Percentiles rank a stretch among this genome's conserved stretches.
phyloP scores from a whole-genome alignment of 306 rosid species.

The Sicyos baderoa region DNA sequence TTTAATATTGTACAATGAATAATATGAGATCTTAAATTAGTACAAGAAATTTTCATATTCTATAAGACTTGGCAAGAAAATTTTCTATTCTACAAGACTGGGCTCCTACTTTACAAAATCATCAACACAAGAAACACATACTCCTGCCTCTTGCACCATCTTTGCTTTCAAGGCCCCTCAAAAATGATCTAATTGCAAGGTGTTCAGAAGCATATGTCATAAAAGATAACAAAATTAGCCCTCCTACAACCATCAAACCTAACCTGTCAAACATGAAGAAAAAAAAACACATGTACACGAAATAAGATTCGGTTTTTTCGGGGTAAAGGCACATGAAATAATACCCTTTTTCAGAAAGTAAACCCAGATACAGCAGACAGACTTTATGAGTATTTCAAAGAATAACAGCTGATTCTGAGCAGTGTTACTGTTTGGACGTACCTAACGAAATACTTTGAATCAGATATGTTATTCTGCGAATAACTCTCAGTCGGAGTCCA shows the following conservation, averaged over 20 bases:
- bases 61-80: background rate
- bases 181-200: slow-evolving; percentile 72
- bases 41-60: slow-evolving; percentile 8
- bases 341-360: too few relatives aligned
- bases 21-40: background rate
- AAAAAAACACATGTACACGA: background rate
- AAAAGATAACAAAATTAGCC: slow-evolving; percentile 73
- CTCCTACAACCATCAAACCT: slow-evolving; percentile 87
- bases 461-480: too few relatives aligned
- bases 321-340: background rate
- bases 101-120: slow-evolving; percentile 9
- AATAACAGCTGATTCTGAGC: background rate
- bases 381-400: slow-evolving; percentile 1
- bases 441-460: too few relatives aligned
- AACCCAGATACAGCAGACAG: background rate
- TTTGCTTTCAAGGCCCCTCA: slow-evolving; percentile 66
- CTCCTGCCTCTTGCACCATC: slow-evolving; percentile 44
- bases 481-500: too few relatives aligned
- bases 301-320: background rate
- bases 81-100: background rate
- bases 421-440: background rate
- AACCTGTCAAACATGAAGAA: slow-evolving; percentile 42
- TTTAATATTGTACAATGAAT: background rate
- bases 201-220: slow-evolving; percentile 92
- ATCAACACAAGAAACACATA: slow-evolving; percentile 47